Evolutionary conservation across 441 rosid species (phyloP).

Genomic region (Bruguiera hainesii): DNA sequence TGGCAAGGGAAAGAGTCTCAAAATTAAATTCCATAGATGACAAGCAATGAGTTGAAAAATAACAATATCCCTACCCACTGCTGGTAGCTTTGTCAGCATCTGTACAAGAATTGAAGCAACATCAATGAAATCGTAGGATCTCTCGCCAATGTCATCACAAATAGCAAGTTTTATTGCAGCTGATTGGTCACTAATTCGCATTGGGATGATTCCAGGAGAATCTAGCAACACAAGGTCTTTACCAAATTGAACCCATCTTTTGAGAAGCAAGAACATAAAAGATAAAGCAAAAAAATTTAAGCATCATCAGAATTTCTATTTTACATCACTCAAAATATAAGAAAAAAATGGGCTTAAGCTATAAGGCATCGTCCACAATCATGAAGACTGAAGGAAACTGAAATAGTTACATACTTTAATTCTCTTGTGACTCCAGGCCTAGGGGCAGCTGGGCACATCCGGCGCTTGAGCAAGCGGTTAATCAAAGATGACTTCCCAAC

Average conservation of each 20-base stretch:
- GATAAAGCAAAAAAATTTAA: not conserved
- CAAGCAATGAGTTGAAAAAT: slow-evolving; percentile 6
- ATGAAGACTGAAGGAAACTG: slow-evolving; percentile 4
- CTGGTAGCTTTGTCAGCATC: slow-evolving; percentile 67
- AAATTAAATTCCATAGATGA: not conserved
- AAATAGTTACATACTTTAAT: slow-evolving; percentile 48
- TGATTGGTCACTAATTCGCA: slow-evolving; percentile 89
- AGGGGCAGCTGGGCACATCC: slow-evolving; percentile 89
- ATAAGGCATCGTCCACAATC: not conserved
- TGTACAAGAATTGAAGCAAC: slow-evolving; percentile 88
- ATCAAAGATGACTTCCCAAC: slow-evolving; percentile 94
- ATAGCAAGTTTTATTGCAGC: slow-evolving; percentile 96
- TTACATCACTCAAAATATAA: not conserved
- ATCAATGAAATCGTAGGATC: slow-evolving; percentile 76
- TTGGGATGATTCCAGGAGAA: slow-evolving; percentile 90
- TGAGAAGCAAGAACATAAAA: slow-evolving; percentile 10
- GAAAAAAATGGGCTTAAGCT: not conserved
- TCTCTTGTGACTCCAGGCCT: slow-evolving; percentile 95
- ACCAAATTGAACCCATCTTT: slow-evolving; percentile 86
- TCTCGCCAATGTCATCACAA: slow-evolving; percentile 96
- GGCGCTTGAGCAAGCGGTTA: slow-evolving; percentile 81
- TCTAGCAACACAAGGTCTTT: slow-evolving; percentile 85
- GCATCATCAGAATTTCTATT: not conserved
- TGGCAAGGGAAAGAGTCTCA: slow-evolving; percentile 24
- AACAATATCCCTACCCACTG: slow-evolving; percentile 45